These are phyloP conservation scores for Carex sylvatica DNA, from an alignment of 202 grass and related monocot species.

Conservation along the genomic window DNA sequence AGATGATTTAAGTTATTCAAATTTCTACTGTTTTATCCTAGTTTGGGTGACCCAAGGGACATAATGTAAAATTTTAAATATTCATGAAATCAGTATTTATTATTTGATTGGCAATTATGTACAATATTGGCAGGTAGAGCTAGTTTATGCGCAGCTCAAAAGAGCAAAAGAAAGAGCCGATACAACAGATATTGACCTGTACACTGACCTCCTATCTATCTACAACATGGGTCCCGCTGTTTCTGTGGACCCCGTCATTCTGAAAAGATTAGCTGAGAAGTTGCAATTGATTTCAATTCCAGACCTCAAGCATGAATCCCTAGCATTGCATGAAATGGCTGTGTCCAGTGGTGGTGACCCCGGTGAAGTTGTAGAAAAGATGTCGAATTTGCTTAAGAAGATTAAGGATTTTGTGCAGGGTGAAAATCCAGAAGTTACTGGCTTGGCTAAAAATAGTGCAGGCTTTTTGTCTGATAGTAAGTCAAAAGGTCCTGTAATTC, in stretches of 20 bases:
- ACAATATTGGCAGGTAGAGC: conserved; percentile 62
- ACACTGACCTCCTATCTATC: conserved; percentile 60
- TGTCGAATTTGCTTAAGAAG: conserved; percentile 72
- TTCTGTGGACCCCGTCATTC: conserved; percentile 46
- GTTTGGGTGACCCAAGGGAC: background rate
- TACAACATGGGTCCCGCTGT: conserved; percentile 52
- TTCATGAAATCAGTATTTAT: background rate
- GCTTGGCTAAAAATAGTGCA: background rate
- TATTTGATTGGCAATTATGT: conserved; percentile 24
- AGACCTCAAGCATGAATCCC: conserved; percentile 87
- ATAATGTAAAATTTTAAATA: background rate
- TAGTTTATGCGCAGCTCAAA: conserved; percentile 86
- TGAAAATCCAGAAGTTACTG: conserved; percentile 43
- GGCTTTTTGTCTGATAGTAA: conserved; percentile 25
- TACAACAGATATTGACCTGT: conserved; percentile 56
- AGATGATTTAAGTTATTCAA: background rate
- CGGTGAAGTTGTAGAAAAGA: conserved; percentile 61
- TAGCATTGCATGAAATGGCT: conserved; percentile 71
- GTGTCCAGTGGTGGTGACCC: conserved; percentile 54
- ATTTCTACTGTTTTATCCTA: background rate
- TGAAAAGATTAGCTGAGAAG: conserved; percentile 68
- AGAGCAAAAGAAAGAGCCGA: conserved; percentile 83
- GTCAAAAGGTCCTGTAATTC: conserved; percentile 49
- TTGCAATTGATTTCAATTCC: conserved; percentile 80
- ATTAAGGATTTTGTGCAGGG: conserved; percentile 90